These are phyloP conservation scores for Fusarium abutilonis DNA, from an alignment of 2,329 filamentous ascomycete genomes.

Conservation along the genomic window DNA sequence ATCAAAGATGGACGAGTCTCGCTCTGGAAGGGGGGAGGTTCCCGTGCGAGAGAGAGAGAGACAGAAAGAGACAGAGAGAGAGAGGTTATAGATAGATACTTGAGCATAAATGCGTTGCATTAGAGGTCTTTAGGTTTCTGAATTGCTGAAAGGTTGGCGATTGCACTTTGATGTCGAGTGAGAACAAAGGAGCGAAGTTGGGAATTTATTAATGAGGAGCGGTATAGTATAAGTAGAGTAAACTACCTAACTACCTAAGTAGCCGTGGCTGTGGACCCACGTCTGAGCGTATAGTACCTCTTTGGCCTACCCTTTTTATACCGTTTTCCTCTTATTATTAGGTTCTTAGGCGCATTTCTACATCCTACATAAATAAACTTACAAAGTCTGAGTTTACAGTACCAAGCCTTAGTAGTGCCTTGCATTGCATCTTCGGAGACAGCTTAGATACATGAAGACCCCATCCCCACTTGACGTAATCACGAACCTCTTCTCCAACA, in stretches of 20 bases:
- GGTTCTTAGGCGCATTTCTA: too few relatives aligned
- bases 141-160: neutral
- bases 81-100: conserved; percentile 27
- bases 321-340: too few relatives aligned
- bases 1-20: conserved; percentile 17
- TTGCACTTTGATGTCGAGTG: conserved; percentile 1
- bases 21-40: conserved; percentile 9
- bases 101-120: conserved; percentile 19
- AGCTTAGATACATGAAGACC: neutral
- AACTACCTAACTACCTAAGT: neutral
- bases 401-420: neutral
- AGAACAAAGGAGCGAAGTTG: neutral
- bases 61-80: conserved; percentile 12
- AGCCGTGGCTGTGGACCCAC: neutral
- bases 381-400: neutral
- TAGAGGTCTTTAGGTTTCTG: conserved; percentile 9
- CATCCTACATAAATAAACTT: neutral
- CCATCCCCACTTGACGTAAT: conserved; percentile 40
- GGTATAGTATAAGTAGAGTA: too few relatives aligned
- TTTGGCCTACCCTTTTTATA: conserved; percentile 1
- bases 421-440: neutral
- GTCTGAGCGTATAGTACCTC: conserved; percentile 9
- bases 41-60: conserved; percentile 1
- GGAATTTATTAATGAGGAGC: conserved; percentile 4
- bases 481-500: conserved; percentile 5